Percentiles rank a stretch among this genome's conserved stretches.
Evolutionary conservation across 2,329 filamentous ascomycete genomes (phyloP).

Genomic region (Cytospora paraplurivora): DNA sequence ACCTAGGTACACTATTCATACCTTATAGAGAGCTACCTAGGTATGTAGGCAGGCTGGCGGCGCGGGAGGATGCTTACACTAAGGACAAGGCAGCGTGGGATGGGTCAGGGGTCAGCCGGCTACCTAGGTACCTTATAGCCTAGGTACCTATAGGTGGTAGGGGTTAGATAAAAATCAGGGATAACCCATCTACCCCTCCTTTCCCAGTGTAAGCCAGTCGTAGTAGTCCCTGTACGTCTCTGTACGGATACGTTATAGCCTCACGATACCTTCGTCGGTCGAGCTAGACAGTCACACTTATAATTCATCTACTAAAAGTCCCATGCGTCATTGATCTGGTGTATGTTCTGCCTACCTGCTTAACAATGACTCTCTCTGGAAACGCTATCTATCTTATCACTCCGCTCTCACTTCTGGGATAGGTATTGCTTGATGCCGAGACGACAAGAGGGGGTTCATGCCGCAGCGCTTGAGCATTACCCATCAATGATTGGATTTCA

Average conservation of each 20-base stretch:
- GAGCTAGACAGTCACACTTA: no score
- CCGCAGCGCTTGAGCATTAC: constrained; percentile 6
- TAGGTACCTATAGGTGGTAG: constrained; percentile 8
- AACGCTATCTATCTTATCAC: no score
- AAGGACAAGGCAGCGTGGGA: no score
- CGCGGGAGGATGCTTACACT: neutral
- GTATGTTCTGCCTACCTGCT: no score
- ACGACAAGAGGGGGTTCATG: neutral
- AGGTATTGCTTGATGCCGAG: neutral
- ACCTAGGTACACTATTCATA: no score
- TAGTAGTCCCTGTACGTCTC: neutral
- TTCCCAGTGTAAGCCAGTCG: neutral
- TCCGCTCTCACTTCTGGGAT: neutral
- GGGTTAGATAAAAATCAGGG: constrained; percentile 1
- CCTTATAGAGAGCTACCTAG: no score
- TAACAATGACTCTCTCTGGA: no score
- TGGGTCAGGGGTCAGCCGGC: no score
- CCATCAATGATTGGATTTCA: constrained; percentile 10
- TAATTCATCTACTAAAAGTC: no score
- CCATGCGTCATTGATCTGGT: no score
- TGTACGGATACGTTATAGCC: neutral
- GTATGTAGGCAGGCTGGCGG: neutral
- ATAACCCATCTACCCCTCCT: neutral
- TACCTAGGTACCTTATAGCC: no score
- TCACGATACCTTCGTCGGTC: neutral